A percentile compares a stretch with the other conserved stretches of the same genome.
Evolutionary conservation across 768 basidiomycete species (phyloP).

Genomic region (Cyclocybe cylindracea): DNA sequence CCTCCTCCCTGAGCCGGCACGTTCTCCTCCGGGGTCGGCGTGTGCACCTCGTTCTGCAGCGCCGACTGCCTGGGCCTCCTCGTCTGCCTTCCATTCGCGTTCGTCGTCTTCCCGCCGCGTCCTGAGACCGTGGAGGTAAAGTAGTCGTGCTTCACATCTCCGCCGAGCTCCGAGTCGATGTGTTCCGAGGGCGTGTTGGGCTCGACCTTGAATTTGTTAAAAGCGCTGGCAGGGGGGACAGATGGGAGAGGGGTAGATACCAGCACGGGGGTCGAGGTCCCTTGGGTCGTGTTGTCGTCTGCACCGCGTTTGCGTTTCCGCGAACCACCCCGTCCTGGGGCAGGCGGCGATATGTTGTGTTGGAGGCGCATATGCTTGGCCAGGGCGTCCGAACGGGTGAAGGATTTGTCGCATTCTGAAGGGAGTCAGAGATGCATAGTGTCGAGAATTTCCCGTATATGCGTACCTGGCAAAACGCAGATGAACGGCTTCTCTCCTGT

Average conservation of each 20-base stretch:
- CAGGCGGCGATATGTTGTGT: slow-evolving; percentile 75
- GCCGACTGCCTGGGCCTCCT: slow-evolving; percentile 13
- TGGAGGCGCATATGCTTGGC: slow-evolving; percentile 92
- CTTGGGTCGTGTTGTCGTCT: slow-evolving; percentile 32
- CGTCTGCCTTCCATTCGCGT: slow-evolving; percentile 18
- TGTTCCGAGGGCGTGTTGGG: slow-evolving; percentile 42
- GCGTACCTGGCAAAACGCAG: slow-evolving; percentile 76
- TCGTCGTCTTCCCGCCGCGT: background rate
- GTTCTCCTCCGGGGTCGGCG: slow-evolving; percentile 15
- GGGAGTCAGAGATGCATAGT: background rate
- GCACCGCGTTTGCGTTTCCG: slow-evolving; percentile 69
- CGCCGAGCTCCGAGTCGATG: slow-evolving; percentile 29
- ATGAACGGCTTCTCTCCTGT: slow-evolving; percentile 94
- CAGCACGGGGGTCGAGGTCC: slow-evolving; percentile 20
- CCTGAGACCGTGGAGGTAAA: slow-evolving; percentile 3
- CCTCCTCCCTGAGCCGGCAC: slow-evolving; percentile 12
- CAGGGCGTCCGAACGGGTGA: slow-evolving; percentile 92
- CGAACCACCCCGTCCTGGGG: slow-evolving; percentile 68
- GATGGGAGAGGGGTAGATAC: slow-evolving; percentile 25
- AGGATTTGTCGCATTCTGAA: slow-evolving; percentile 91
- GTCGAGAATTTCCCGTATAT: background rate
- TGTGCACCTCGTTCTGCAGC: slow-evolving; percentile 15
- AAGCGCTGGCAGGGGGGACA: slow-evolving; percentile 31
- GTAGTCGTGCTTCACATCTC: slow-evolving; percentile 13
- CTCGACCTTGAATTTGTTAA: slow-evolving; percentile 69